Percentiles rank a stretch among this genome's conserved stretches.
Conservation (phyloP, 129 eudicot species). For the Mikania micrantha region DNA sequence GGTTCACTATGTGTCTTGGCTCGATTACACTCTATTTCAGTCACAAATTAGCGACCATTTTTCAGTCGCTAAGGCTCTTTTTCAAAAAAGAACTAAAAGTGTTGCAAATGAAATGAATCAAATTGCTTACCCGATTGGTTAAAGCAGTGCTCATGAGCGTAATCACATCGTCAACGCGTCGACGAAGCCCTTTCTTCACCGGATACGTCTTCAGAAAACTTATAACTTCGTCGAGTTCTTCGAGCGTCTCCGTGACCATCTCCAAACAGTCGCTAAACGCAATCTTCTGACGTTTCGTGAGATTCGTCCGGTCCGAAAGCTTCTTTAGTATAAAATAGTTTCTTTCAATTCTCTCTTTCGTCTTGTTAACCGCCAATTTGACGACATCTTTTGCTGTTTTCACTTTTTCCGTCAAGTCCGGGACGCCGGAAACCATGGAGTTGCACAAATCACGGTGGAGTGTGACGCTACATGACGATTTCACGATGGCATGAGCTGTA, state of each 20-base stretch:
- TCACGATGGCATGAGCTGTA: constrained; percentile 36
- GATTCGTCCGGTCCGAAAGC: constrained; percentile 14
- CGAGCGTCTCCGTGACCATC: constrained; percentile 54
- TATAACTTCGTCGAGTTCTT: constrained; percentile 41
- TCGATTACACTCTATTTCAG: too few relatives aligned
- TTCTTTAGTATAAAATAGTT: constrained; percentile 46
- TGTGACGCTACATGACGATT: constrained; percentile 59
- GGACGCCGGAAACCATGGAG: constrained; percentile 35
- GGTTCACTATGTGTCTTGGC: too few relatives aligned
- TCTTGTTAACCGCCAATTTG: constrained; percentile 37
- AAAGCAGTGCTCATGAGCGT: constrained; percentile 65
- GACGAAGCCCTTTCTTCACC: constrained; percentile 26
- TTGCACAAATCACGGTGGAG: constrained; percentile 58
- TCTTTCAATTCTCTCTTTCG: constrained; percentile 28
- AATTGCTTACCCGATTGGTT: constrained; percentile 41
- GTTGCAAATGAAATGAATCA: too few relatives aligned
- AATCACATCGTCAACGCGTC: constrained; percentile 49
- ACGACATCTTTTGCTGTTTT: constrained; percentile 44
- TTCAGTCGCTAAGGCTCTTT: too few relatives aligned
- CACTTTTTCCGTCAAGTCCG: constrained; percentile 24
- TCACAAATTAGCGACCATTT: too few relatives aligned
- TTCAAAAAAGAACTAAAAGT: too few relatives aligned
- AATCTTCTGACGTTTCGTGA: constrained; percentile 53
- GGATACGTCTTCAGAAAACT: constrained; percentile 43
- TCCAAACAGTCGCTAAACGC: constrained; percentile 70